Conservation (phyloP, 257 asterid genomes). For the Lavandula angustifolia region DNA sequence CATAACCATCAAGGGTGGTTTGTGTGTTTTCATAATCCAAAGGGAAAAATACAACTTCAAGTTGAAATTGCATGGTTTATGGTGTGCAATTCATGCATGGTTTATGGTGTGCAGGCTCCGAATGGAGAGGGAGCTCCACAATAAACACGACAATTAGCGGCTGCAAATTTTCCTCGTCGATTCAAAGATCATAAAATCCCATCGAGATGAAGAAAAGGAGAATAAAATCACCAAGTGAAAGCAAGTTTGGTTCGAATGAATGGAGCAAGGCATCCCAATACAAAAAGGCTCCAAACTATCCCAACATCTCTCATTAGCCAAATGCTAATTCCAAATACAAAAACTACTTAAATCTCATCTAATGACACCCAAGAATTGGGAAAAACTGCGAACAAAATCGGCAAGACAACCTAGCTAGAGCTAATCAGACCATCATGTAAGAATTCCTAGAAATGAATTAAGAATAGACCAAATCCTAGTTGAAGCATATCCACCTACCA, state of each 20-base stretch:
- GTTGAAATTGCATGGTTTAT: too few relatives aligned
- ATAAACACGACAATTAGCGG: too few relatives aligned
- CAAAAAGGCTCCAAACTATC: constrained; percentile 26
- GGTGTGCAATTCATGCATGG: too few relatives aligned
- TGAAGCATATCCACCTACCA: not conserved
- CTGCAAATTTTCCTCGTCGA: too few relatives aligned
- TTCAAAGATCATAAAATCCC: too few relatives aligned
- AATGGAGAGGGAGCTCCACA: too few relatives aligned
- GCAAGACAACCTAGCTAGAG: constrained; percentile 18
- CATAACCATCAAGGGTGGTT: too few relatives aligned
- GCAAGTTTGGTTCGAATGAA: constrained; percentile 26
- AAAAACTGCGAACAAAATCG: constrained; percentile 31
- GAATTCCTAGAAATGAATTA: constrained; percentile 16
- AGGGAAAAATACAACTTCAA: too few relatives aligned
- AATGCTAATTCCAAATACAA: constrained; percentile 20
- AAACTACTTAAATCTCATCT: constrained; percentile 34
- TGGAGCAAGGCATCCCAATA: constrained; percentile 24
- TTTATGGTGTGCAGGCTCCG: too few relatives aligned
- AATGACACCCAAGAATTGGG: constrained; percentile 41
- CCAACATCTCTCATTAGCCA: not conserved
- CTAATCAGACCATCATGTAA: constrained; percentile 24
- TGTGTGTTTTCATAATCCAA: too few relatives aligned
- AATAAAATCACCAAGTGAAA: not conserved
- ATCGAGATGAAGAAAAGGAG: too few relatives aligned
- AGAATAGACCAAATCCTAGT: constrained; percentile 33